Base-by-base conservation (phyloP, 2,329 filamentous ascomycete species). In the Colletotrichum nymphaeae region DNA sequence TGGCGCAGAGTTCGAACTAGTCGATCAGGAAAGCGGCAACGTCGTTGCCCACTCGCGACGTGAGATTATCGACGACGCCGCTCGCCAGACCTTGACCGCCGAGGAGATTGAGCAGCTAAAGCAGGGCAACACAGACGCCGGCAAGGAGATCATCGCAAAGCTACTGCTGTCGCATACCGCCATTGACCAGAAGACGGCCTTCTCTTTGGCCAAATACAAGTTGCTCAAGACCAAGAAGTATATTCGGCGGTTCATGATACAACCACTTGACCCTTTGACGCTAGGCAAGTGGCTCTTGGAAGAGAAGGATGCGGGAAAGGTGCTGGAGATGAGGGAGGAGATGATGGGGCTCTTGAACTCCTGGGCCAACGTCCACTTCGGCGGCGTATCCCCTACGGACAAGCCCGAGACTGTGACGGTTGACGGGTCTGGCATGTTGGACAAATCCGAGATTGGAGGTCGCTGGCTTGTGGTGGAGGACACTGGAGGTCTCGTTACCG, bases 151-250 rank as follows among this genome's bases (percentile, higher is more conserved):
- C 60, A 97, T 99, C 75, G 93, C 94, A n/a, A 97, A 95, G 83
- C 91, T 99, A 30, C 90, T 99, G 83, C 89, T 95, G 35, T 97
- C 95, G 56, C 97, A 99, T 82, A 92, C 94, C 22, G 94, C 93
- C 1, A 88, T 99, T 56, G 95, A 97, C 77, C 93, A 98, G 84
- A 99, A 99, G 87, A 98, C 97, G 0, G 89, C 92, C 0, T 99
- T 97, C 79, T 97, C 95, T 2, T 86, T 98, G 71, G 95, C 96
- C 56, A 99, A 99, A 83, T 99, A 99, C 84, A 98, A 97, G 79
- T 86, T 98, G 22, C 88, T 97, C 58, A 99, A 99, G 85, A 93
- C 94, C 76, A 95, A 93, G 81, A 99, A 99, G 83, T 98, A 97
- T 81, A 89, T 98, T 75, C 92, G 93, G 78, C 89, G 95, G 14